These are phyloP conservation scores for Cladophialophora bantiana DNA, from an alignment of 2,329 filamentous ascomycete genomes.

Conservation along the genomic window DNA sequence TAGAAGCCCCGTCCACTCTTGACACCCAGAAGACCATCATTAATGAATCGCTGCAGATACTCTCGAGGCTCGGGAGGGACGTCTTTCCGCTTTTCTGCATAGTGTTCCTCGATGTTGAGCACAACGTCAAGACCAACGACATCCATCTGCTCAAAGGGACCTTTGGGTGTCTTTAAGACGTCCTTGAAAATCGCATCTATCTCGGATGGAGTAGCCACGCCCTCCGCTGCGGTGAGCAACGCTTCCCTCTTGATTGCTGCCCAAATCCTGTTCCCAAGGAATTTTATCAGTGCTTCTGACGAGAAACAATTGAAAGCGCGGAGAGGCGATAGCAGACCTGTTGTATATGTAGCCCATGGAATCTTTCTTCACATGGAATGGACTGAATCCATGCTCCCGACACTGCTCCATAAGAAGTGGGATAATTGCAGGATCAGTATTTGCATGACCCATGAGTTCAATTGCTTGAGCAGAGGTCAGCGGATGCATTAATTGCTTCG, in stretches of 20 bases:
- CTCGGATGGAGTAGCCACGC: conserved; percentile 47
- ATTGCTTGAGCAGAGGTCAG: conserved; percentile 40
- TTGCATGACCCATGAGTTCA: conserved; percentile 50
- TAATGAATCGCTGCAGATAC: conserved; percentile 45
- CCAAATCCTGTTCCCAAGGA: conserved; percentile 45
- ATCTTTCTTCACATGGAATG: conserved; percentile 47
- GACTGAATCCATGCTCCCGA: conserved; percentile 47
- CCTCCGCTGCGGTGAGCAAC: conserved; percentile 47
- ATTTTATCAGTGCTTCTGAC: conserved; percentile 5
- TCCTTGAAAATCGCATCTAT: conserved; percentile 50
- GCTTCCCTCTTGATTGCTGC: conserved; percentile 53
- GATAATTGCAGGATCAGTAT: conserved; percentile 45
- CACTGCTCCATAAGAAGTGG: conserved; percentile 43
- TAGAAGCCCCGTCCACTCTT: conserved; percentile 48
- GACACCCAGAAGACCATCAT: conserved; percentile 45
- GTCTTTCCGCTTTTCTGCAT: conserved; percentile 44
- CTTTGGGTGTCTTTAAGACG: conserved; percentile 47
- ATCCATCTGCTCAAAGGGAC: conserved; percentile 53
- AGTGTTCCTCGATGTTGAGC: conserved; percentile 51
- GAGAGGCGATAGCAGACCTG: conserved; percentile 39
- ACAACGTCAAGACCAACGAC: conserved; percentile 52
- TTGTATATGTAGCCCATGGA: conserved; percentile 53
- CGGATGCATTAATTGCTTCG: too few species aligned
- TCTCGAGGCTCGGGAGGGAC: conserved; percentile 45
- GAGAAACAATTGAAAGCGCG: not conserved